Percentiles rank a stretch among this genome's conserved stretches.
Evolutionary conservation across 345 rosid genomes (phyloP).

Genomic region (Bruguiera parviflora): DNA sequence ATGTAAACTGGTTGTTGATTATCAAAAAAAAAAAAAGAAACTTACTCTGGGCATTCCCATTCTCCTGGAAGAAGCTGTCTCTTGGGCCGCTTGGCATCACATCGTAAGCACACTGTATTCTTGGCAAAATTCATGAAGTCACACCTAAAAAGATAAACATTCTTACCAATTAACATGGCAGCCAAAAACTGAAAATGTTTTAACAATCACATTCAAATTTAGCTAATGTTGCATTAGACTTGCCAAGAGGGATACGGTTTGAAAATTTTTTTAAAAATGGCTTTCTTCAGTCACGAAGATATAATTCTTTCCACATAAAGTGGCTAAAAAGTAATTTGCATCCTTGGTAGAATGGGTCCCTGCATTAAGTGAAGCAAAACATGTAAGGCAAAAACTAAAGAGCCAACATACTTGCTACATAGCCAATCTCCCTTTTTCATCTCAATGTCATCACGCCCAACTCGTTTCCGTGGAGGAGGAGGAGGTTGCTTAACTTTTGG

Average conservation of each 20-base stretch:
- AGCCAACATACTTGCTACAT: conserved; percentile 75
- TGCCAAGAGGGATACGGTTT: neutral
- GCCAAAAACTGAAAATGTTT: neutral
- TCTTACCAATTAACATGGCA: conserved; percentile 9
- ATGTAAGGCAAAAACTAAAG: neutral
- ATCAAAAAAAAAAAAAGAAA: conserved; percentile 7
- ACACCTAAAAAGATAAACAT: conserved; percentile 53
- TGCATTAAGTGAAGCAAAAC: neutral
- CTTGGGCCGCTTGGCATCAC: conserved; percentile 97
- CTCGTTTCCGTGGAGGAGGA: conserved; percentile 78
- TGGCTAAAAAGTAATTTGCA: too few species aligned
- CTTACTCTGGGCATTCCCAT: conserved; percentile 99
- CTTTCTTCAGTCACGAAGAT: too few species aligned
- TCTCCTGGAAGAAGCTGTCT: conserved; percentile 98
- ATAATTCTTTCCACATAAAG: too few species aligned
- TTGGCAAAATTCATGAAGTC: conserved; percentile 98
- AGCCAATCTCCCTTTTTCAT: conserved; percentile 99
- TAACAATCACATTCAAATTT: neutral
- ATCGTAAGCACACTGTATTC: conserved; percentile 85
- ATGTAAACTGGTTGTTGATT: neutral
- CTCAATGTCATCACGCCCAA: conserved; percentile 96
- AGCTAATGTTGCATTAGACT: neutral
- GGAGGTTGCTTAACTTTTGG: conserved; percentile 98
- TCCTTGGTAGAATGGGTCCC: neutral
- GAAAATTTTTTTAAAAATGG: neutral